Evolutionary conservation across 1,284 basidiomycete genomes (phyloP).

Genomic region (Meripilus lineatus): DNA sequence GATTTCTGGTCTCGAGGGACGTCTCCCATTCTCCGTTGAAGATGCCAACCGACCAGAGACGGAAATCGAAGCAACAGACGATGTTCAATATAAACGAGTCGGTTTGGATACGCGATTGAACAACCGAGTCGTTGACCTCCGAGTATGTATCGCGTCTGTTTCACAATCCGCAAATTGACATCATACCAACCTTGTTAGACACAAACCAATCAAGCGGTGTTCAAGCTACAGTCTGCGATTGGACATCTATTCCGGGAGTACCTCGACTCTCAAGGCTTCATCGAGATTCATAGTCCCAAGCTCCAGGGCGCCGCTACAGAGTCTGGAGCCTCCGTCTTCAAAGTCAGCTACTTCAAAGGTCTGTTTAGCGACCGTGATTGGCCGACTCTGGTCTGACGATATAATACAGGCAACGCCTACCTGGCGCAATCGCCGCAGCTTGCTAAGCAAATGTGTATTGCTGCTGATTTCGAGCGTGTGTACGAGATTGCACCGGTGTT

Average conservation of each 20-base stretch:
- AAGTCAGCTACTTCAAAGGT: conserved; percentile 98
- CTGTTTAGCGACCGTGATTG: conserved; percentile 11
- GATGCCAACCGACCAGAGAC: conserved; percentile 86
- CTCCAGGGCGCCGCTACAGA: conserved; percentile 97
- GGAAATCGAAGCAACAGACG: conserved; percentile 60
- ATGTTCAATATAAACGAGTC: conserved; percentile 70
- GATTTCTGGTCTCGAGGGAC: conserved; percentile 71
- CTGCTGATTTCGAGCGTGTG: conserved; percentile 96
- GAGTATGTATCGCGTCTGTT: conserved; percentile 47
- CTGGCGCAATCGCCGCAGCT: conserved; percentile 97
- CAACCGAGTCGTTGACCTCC: conserved; percentile 91
- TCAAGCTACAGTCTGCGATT: conserved; percentile 87
- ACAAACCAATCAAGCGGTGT: conserved; percentile 94
- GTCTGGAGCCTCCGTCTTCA: conserved; percentile 95
- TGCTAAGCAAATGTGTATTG: conserved; percentile 99
- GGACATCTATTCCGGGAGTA: conserved; percentile 87
- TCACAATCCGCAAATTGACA: conserved; percentile 3
- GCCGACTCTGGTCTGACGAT: background rate
- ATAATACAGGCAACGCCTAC: conserved; percentile 72
- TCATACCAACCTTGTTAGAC: conserved; percentile 52
- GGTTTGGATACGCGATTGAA: conserved; percentile 92
- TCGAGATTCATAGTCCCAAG: conserved; percentile 97
- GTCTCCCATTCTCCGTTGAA: conserved; percentile 89
- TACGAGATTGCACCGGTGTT: conserved; percentile 98
- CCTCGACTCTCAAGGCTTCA: conserved; percentile 74